A percentile compares a stretch with the other conserved stretches of the same genome.
Evolutionary conservation across 306 rosid genomes (phyloP).

Genomic region (Sindora glabra): DNA sequence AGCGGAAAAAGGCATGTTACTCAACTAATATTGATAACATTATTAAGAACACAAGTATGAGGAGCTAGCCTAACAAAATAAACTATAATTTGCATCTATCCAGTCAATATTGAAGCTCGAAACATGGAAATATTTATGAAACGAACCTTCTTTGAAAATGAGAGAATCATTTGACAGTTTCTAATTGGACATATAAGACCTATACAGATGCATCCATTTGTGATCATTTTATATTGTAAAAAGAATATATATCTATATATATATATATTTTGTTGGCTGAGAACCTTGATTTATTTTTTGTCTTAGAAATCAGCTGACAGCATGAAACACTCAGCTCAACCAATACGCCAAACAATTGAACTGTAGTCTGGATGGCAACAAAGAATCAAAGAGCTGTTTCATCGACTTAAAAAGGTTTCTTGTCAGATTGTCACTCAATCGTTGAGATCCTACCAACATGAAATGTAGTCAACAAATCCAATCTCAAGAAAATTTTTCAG

Average conservation of each 20-base stretch:
- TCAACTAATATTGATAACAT: background rate
- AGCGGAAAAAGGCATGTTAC: constrained; percentile 13
- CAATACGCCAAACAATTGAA: constrained; percentile 1
- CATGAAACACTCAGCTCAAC: constrained; percentile 2
- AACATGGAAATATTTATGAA: background rate
- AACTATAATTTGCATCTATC: background rate
- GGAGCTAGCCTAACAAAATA: background rate
- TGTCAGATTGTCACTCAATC: background rate
- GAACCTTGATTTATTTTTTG: too few species aligned
- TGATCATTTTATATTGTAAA: background rate
- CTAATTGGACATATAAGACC: background rate
- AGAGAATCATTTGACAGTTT: constrained; percentile 5
- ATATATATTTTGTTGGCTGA: too few species aligned
- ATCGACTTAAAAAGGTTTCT: too few species aligned
- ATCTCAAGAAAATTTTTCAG: constrained; percentile 14
- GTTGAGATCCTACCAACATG: constrained; percentile 1
- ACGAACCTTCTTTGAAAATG: background rate
- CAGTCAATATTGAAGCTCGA: background rate
- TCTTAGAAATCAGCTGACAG: too few species aligned
- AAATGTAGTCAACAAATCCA: constrained; percentile 3
- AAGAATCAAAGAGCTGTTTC: background rate
- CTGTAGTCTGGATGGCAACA: constrained; percentile 2
- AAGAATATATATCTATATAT: too few species aligned
- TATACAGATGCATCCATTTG: background rate
- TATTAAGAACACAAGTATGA: background rate